Evolutionary conservation across 1,284 basidiomycete genomes (phyloP).

Genomic region (Malassezia equina): DNA sequence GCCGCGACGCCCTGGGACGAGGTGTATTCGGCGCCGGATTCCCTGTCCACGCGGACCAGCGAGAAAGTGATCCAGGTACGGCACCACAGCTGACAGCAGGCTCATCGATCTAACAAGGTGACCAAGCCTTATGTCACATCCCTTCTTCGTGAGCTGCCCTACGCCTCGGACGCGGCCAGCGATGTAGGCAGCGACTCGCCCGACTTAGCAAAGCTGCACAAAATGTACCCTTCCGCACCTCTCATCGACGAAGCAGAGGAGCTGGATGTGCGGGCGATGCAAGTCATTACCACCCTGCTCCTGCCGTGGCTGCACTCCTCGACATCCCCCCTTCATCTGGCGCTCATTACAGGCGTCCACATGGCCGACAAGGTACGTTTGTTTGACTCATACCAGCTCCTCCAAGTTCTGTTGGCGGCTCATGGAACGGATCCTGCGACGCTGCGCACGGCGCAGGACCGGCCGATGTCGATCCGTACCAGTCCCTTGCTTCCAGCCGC

Average conservation of each 20-base stretch:
- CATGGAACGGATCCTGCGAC: neutral
- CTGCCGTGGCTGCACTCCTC: neutral
- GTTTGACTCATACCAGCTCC: neutral
- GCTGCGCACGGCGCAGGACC: neutral
- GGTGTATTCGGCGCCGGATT: neutral
- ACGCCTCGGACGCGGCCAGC: neutral
- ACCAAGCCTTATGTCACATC: neutral
- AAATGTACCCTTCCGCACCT: neutral
- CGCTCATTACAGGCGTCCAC: neutral
- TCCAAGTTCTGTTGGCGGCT: slow-evolving; percentile 1
- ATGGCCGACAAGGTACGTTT: slow-evolving; percentile 2
- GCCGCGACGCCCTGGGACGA: neutral
- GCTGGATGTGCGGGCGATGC: slow-evolving; percentile 1
- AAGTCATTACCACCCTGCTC: neutral
- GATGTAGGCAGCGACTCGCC: neutral
- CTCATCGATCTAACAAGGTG: neutral
- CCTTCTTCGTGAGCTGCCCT: neutral
- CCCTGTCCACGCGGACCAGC: neutral
- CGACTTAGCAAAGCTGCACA: neutral
- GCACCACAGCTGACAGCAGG: neutral
- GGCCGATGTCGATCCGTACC: neutral
- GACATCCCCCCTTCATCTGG: neutral
- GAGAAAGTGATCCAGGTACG: neutral
- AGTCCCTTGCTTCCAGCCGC: neutral
- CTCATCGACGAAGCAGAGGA: neutral